phyloP scores from a whole-genome alignment of 2,329 filamentous ascomycete genomes.

The Xylariomycetidae sp. region DNA sequence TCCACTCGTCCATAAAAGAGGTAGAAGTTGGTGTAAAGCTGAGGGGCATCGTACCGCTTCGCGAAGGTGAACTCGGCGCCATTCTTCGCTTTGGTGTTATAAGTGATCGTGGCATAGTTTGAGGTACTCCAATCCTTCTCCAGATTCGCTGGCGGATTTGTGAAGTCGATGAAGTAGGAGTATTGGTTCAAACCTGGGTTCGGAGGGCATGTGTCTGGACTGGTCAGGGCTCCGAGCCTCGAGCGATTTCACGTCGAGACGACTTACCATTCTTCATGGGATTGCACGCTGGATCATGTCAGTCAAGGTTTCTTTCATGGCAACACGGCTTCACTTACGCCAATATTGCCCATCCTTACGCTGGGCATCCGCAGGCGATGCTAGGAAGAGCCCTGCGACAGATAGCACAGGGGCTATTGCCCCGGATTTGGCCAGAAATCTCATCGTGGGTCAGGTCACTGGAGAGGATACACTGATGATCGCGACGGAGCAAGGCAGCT shows the following conservation, averaged over 20 bases:
- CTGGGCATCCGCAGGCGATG: slow-evolving; percentile 3
- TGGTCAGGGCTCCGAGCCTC: neutral
- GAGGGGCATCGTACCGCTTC: slow-evolving; percentile 12
- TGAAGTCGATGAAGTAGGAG: slow-evolving; percentile 15
- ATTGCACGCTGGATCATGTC: slow-evolving; percentile 8
- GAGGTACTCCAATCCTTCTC: slow-evolving; percentile 11
- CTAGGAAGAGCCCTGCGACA: slow-evolving; percentile 1
- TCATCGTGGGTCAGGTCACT: neutral
- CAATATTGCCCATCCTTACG: slow-evolving; percentile 10
- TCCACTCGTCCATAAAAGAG: slow-evolving; percentile 13
- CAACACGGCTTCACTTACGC: slow-evolving; percentile 5
- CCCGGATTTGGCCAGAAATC: neutral
- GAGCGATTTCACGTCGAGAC: neutral
- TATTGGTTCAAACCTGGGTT: slow-evolving; percentile 10
- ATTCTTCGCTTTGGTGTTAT: slow-evolving; percentile 9
- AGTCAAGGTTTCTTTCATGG: neutral
- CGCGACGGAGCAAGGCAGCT: neutral
- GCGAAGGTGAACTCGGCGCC: slow-evolving; percentile 14
- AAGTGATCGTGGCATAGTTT: slow-evolving; percentile 13
- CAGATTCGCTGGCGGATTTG: slow-evolving; percentile 4
- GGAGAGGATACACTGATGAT: neutral
- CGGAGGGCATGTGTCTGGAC: slow-evolving; percentile 10
- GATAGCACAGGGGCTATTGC: neutral
- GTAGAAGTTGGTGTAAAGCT: slow-evolving; percentile 15
- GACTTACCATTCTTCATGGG: slow-evolving; percentile 9